phyloP scores from a whole-genome alignment of 176 grass and related monocot species.

The Oryza glaberrima region DNA sequence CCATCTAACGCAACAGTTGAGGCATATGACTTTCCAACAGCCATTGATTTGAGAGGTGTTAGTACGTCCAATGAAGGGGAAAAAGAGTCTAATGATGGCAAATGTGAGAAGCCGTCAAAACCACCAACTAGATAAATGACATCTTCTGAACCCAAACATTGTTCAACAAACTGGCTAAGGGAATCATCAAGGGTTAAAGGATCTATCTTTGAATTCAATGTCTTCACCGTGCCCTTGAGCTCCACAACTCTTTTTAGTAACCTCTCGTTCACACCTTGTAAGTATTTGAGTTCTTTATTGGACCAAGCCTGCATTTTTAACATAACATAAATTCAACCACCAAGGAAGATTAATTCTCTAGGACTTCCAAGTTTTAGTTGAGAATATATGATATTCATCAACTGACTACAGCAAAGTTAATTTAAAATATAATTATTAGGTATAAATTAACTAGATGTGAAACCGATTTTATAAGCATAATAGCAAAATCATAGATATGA shows the following conservation, averaged over 20 bases:
- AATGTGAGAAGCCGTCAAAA: conserved; percentile 61
- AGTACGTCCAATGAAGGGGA: conserved; percentile 74
- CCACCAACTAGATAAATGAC: conserved; percentile 83
- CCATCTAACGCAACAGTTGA: conserved; percentile 67
- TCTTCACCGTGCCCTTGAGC: conserved; percentile 46
- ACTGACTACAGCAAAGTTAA: not conserved
- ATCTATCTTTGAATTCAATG: conserved; percentile 62
- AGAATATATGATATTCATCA: conserved; percentile 8
- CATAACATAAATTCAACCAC: conserved; percentile 28
- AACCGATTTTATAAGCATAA: not conserved
- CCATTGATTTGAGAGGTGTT: conserved; percentile 69
- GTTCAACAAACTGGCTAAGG: conserved; percentile 65
- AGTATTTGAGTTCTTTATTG: conserved; percentile 43
- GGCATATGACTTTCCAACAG: conserved; percentile 57
- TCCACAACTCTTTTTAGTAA: conserved; percentile 52
- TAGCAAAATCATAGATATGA: not conserved
- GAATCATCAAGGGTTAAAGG: conserved; percentile 63
- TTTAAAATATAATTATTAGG: not conserved
- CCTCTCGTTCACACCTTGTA: conserved; percentile 50
- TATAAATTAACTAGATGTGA: not conserved
- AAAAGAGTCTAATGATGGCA: conserved; percentile 69
- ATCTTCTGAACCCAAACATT: conserved; percentile 71
- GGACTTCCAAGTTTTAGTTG: not conserved
- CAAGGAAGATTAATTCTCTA: conserved; percentile 9
- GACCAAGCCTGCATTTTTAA: conserved; percentile 54